Evolutionary conservation across 2,329 filamentous ascomycete species (phyloP).

Genomic region (Paecilomyces formosus): DNA sequence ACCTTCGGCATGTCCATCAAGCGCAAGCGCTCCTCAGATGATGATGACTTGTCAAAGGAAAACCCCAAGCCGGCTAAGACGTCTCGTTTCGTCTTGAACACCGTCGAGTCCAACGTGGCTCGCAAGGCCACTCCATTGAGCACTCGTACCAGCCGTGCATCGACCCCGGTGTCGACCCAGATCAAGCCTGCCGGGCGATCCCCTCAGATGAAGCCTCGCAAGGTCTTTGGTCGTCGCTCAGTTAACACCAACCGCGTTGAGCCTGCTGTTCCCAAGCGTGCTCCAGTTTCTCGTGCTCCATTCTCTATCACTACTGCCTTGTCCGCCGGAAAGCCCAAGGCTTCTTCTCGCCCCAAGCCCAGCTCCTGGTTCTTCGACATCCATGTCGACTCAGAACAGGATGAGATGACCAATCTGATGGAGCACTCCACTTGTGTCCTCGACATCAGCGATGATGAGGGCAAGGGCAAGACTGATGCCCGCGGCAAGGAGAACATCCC

Average conservation of each 20-base stretch:
- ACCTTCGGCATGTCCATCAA: slow-evolving; percentile 43
- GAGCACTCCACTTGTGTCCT: slow-evolving; percentile 82
- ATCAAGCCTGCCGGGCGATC: slow-evolving; percentile 73
- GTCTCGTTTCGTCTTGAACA: slow-evolving; percentile 29
- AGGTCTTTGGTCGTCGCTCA: slow-evolving; percentile 61
- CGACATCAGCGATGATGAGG: slow-evolving; percentile 84
- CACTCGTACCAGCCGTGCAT: slow-evolving; percentile 21
- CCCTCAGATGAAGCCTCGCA: slow-evolving; percentile 62
- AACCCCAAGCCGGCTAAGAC: slow-evolving; percentile 45
- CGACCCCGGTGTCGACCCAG: slow-evolving; percentile 43
- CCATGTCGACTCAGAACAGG: slow-evolving; percentile 82
- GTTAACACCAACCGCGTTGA: slow-evolving; percentile 63
- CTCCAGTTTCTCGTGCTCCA: slow-evolving; percentile 47
- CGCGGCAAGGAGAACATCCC: slow-evolving; percentile 91
- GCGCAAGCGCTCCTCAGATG: slow-evolving; percentile 28
- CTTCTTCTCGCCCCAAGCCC: slow-evolving; percentile 41
- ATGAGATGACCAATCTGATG: slow-evolving; percentile 86
- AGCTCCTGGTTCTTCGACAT: slow-evolving; percentile 81
- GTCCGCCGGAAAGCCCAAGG: slow-evolving; percentile 46
- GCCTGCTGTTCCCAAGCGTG: slow-evolving; percentile 45
- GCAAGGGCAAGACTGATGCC: slow-evolving; percentile 50
- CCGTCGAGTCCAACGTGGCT: slow-evolving; percentile 11
- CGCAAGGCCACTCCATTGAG: slow-evolving; percentile 7
- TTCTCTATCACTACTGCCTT: slow-evolving; percentile 78
- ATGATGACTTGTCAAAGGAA: slow-evolving; percentile 23